phyloP scores from a whole-genome alignment of 345 rosid species.

The Acer negundo region DNA sequence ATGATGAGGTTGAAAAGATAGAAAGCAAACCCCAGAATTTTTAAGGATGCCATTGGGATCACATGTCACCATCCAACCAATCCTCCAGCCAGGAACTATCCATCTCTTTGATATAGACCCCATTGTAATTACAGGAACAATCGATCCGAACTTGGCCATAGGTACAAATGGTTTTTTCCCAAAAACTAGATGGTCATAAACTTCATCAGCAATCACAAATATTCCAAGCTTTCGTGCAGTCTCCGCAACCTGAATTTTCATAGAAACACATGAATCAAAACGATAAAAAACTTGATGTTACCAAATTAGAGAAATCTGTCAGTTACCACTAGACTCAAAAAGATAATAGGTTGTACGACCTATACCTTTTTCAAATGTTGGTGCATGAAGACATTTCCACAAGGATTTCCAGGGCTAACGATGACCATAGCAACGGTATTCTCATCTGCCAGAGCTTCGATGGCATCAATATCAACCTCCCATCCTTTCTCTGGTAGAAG shows the following conservation, averaged over 20 bases:
- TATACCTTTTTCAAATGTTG: conserved; percentile 46
- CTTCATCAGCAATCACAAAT: conserved; percentile 65
- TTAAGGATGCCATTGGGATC: conserved; percentile 46
- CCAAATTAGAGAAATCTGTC: neutral
- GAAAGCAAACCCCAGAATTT: conserved; percentile 37
- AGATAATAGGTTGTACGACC: no score
- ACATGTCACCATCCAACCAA: conserved; percentile 53
- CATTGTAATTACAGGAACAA: conserved; percentile 53
- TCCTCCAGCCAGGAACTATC: conserved; percentile 68
- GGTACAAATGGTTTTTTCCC: conserved; percentile 55
- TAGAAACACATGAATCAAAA: neutral
- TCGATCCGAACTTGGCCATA: conserved; percentile 55
- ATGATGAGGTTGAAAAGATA: neutral
- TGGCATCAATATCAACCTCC: conserved; percentile 37
- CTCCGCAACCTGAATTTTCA: conserved; percentile 46
- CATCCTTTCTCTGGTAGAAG: conserved; percentile 39
- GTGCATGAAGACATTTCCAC: conserved; percentile 48
- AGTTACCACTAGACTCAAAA: no score
- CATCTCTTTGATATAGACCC: conserved; percentile 71
- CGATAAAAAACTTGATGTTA: neutral
- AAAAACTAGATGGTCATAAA: conserved; percentile 46
- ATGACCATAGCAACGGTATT: conserved; percentile 34
- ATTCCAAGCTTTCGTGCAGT: conserved; percentile 51
- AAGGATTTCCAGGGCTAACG: conserved; percentile 56
- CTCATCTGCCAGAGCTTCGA: conserved; percentile 31